Conservation (phyloP, 805 yeast species). For the Brettanomyces bruxellensis region DNA sequence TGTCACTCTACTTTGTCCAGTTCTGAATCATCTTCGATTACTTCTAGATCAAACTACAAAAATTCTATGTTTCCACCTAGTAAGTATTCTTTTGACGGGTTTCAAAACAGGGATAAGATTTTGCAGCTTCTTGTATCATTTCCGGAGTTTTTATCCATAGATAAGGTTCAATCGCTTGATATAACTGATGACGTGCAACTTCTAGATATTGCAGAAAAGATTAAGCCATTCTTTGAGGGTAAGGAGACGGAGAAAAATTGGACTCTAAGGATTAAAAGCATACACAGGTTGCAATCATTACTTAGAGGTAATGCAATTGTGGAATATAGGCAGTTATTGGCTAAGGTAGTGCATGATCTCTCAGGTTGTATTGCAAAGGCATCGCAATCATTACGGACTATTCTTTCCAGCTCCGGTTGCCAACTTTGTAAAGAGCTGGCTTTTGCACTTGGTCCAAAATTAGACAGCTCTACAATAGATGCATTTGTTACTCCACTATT, state of each 20-base stretch:
- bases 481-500: constrained; percentile 37
- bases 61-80: too few species aligned
- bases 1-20: not conserved
- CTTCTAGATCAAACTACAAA: not conserved
- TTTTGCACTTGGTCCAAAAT: constrained; percentile 26
- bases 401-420: constrained; percentile 68
- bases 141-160: not conserved
- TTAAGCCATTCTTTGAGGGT: constrained; percentile 41
- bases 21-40: too few species aligned
- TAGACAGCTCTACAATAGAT: constrained; percentile 43
- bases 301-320: constrained; percentile 45
- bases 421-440: constrained; percentile 65
- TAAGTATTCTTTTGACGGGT: too few species aligned
- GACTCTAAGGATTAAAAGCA: constrained; percentile 58
- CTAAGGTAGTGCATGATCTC: constrained; percentile 28
- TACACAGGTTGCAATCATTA: constrained; percentile 48
- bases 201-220: not conserved
- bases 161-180: constrained; percentile 1
- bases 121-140: not conserved
- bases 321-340: constrained; percentile 25
- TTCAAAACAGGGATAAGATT: not conserved
- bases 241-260: constrained; percentile 88
- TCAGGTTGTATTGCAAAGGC: constrained; percentile 60
- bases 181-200: not conserved
- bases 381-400: constrained; percentile 69